Base-by-base conservation (phyloP, 1,284 basidiomycete species). In the Ceratobasidium sp. region DNA sequence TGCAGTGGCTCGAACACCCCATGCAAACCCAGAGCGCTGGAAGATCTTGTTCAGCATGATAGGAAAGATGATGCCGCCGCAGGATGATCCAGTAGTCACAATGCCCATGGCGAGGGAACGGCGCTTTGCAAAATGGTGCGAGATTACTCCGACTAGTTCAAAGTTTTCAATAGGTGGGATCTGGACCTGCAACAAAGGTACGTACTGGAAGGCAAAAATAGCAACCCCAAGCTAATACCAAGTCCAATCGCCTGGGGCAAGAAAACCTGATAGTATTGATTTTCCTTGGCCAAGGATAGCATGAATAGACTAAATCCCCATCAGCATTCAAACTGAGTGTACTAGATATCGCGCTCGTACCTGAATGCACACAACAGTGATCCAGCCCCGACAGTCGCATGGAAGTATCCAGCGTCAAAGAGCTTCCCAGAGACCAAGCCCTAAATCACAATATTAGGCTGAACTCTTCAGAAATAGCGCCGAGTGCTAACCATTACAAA, bases 31-130 rank as follows among this genome's bases (percentile, higher is more conserved):
- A 48, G 91, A 82, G 38, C 79, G 77, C 50, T 83, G 79, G 81
- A 92, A 91, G 15, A 93, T 87, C 33, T 85, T 85, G 78, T 89
- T 89, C 38, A 93, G 86, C 84, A 92, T 86, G 77, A 93, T 89
- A 0, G 92, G 91, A 80, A 89, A 93, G 10, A 92, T 84, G 3
- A 93, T 89, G 7, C 92, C 92, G 33, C 91, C 91, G 88, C 82
- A 78, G 54, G 83, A 83, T 78, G 69, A 90, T 83, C 57, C 90
- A 89, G 57, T 90, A 86, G 38, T 86, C 13, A 86, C 87, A 50
- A 89, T 84, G n/a, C 88, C 88, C 80, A 89, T 86, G 2, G 87
- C 88, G 3, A 88, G 80, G 17, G 88, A 84, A 20, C 88, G 86
- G 13, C 85, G 84, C 67, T 86, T 85, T 80, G 84, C 80, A 83